These are phyloP conservation scores for Iberis amara DNA, from an alignment of 441 rosid genomes.

Conservation along the genomic window DNA sequence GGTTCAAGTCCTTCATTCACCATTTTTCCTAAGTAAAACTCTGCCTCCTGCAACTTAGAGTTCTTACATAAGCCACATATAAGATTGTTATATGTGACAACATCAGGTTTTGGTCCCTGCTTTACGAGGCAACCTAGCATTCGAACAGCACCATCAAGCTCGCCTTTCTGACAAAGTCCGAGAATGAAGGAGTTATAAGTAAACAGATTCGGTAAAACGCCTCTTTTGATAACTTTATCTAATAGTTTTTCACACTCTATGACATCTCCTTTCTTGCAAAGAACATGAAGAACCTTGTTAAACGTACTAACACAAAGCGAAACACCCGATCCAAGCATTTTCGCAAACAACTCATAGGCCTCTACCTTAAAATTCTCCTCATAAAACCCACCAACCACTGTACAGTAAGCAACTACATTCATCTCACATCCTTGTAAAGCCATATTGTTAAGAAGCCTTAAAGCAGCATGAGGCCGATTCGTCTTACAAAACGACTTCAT, in stretches of 20 bases:
- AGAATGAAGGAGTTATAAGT: slow-evolving; percentile 70
- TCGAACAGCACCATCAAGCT: slow-evolving; percentile 48
- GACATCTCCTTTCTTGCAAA: slow-evolving; percentile 70
- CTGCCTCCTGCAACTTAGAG: slow-evolving; percentile 61
- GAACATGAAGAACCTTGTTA: slow-evolving; percentile 74
- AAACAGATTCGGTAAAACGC: slow-evolving; percentile 65
- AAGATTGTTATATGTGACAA: slow-evolving; percentile 73
- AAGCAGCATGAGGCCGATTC: slow-evolving; percentile 67
- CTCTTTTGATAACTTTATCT: slow-evolving; percentile 68
- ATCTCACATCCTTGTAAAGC: slow-evolving; percentile 64
- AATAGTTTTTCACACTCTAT: slow-evolving; percentile 72
- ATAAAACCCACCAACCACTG: slow-evolving; percentile 68
- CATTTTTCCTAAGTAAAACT: slow-evolving; percentile 66
- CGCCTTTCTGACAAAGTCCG: slow-evolving; percentile 74
- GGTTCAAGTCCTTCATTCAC: slow-evolving; percentile 76
- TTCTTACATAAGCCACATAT: slow-evolving; percentile 75
- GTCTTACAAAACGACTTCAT: slow-evolving; percentile 86
- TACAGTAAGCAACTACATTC: slow-evolving; percentile 78
- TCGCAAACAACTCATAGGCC: slow-evolving; percentile 70
- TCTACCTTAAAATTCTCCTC: slow-evolving; percentile 44
- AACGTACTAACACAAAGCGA: slow-evolving; percentile 51
- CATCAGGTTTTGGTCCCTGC: slow-evolving; percentile 70
- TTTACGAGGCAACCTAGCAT: slow-evolving; percentile 49
- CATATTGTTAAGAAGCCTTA: slow-evolving; percentile 79
- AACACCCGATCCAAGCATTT: slow-evolving; percentile 57